phyloP scores from a whole-genome alignment of 805 yeast genomes.

The Candida boleticola region DNA sequence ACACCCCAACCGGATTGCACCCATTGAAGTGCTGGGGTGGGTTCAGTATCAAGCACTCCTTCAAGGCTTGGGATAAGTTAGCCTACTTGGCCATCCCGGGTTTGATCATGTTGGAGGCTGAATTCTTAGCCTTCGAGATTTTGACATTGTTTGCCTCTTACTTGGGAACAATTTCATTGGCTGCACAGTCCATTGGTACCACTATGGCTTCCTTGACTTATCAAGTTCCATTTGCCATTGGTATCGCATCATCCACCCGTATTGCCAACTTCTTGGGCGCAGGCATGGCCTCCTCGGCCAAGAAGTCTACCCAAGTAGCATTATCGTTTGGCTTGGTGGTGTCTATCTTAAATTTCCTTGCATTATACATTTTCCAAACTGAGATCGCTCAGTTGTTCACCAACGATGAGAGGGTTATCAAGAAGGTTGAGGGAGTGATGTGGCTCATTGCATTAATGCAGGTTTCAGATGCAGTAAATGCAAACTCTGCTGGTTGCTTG shows the following conservation, averaged over 20 bases:
- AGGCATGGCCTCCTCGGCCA: conserved; percentile 35
- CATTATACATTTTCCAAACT: conserved; percentile 28
- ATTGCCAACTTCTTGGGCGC: conserved; percentile 57
- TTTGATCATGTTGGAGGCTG: conserved; percentile 58
- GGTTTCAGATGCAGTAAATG: conserved; percentile 65
- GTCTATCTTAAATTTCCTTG: conserved; percentile 30
- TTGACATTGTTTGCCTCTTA: conserved; percentile 54
- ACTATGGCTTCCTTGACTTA: conserved; percentile 54
- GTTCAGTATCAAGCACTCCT: conserved; percentile 35
- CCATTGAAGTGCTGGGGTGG: conserved; percentile 52
- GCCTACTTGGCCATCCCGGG: conserved; percentile 52
- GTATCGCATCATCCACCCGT: conserved; percentile 57
- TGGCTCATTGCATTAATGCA: conserved; percentile 69
- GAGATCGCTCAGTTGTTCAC: conserved; percentile 51
- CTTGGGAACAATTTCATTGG: conserved; percentile 51
- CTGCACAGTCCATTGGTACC: conserved; percentile 46
- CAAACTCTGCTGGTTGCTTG: conserved; percentile 71
- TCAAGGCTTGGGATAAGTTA: conserved; percentile 46
- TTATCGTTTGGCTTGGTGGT: conserved; percentile 34
- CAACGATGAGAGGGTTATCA: conserved; percentile 54
- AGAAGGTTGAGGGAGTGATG: conserved; percentile 48
- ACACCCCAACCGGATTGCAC: conserved; percentile 47
- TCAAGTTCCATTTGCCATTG: conserved; percentile 58
- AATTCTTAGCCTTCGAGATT: conserved; percentile 57
- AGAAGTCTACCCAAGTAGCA: conserved; percentile 35